Evolutionary conservation across 805 yeast species (phyloP), one percentile per base, ranked within the genome.

Genomic region (Ogataea dorogensis): DNA sequence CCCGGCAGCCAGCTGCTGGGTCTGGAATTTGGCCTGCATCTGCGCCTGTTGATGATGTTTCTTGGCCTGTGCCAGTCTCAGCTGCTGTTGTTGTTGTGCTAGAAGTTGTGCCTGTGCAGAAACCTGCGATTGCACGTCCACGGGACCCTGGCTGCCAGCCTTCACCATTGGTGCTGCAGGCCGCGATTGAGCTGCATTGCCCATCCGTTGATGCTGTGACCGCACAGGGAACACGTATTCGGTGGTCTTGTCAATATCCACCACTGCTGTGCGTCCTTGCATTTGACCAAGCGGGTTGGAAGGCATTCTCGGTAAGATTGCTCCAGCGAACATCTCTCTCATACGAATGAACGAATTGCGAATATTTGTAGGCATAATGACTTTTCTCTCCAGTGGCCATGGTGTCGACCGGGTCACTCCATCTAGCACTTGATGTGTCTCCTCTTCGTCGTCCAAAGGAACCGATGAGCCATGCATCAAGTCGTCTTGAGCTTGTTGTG

Each of bases 241-340:
- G 24, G 76, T 74, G 2, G 88, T 73, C 25, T 76, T 74, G 43
- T 80, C 93, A 10, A 86, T 75, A 56, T 84, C 83, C 38, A 85
- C 74, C 31, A 81, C 74, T 1, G 86, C 83, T 30, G 88, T 78
- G 36, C 93, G 71, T n/a, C 93, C 89, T 54, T 80, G 83, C 33
- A 84, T 63, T 4, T 88, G 85, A 10, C 94, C 94, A 24, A 79
- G 76, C 5, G 77, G 74, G 34, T 75, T 75, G 38, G 68, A 69
- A 38, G 61, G 61, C 31, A 80, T 74, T 26, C 85, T 72, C 8
- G 79, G 86, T 7, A 84, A 67, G 10, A 85, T 70, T 2, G 96
- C 91, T 42, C 85, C 77, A 1, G 96, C 95, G 63, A 91, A 85
- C 81, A 89, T 86, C 58, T 93, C 98, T 47, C 98, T 73, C 85